phyloP scores from a whole-genome alignment of 164 flowering plant species.

The Piper longum region DNA sequence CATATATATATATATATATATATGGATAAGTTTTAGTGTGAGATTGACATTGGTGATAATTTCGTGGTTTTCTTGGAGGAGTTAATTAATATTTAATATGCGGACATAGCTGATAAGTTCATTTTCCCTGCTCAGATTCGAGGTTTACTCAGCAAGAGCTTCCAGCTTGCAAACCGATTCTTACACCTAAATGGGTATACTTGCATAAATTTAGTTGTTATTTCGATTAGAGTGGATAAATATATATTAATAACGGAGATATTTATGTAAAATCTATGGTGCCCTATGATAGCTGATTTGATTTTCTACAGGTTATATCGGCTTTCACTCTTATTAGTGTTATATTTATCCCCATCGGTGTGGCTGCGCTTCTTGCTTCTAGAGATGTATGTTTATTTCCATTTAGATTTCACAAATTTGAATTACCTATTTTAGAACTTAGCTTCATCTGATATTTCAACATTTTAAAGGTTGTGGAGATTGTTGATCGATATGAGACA shows the following conservation, averaged over 20 bases:
- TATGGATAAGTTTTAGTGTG: no score
- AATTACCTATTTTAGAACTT: not conserved
- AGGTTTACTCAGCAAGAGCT: slow-evolving; percentile 95
- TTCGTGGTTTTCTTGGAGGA: not conserved
- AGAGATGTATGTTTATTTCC: slow-evolving; percentile 44
- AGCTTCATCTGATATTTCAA: slow-evolving; percentile 4
- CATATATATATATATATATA: no score
- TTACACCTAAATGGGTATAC: slow-evolving; percentile 81
- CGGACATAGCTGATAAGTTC: not conserved
- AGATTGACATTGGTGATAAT: not conserved
- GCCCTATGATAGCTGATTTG: no score
- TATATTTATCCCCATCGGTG: slow-evolving; percentile 79
- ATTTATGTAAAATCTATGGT: no score
- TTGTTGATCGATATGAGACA: slow-evolving; percentile 64
- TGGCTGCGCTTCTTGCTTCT: slow-evolving; percentile 71
- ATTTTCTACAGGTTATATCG: slow-evolving; percentile 56
- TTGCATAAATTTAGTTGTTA: not conserved
- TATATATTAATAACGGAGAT: not conserved
- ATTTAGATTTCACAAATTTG: not conserved
- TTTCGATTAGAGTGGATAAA: not conserved
- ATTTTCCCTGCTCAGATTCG: slow-evolving; percentile 42
- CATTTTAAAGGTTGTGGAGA: slow-evolving; percentile 61
- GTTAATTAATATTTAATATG: not conserved
- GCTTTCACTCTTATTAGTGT: slow-evolving; percentile 60
- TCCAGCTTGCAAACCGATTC: slow-evolving; percentile 98